Conservation (phyloP, 305 asterid species). For the Fraxinus sp. region DNA sequence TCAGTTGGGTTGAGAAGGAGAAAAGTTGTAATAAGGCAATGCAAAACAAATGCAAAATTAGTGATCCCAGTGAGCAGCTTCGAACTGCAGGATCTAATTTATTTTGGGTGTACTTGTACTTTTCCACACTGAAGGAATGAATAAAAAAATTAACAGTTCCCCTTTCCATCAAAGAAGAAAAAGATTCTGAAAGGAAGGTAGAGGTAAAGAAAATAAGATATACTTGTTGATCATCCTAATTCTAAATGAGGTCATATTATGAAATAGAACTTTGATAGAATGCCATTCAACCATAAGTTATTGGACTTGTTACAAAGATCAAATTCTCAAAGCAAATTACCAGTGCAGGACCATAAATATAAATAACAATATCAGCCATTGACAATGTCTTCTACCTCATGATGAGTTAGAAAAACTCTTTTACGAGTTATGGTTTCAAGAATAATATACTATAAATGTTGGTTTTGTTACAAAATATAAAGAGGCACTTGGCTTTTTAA, state of each 20-base stretch:
- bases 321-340: not conserved
- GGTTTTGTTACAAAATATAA: not conserved
- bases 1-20: not conserved
- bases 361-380: not conserved
- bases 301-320: not conserved
- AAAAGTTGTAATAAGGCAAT: constrained; percentile 32
- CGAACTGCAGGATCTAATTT: constrained; percentile 38
- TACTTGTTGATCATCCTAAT: not conserved
- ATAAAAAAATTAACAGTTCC: too few species aligned
- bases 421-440: not conserved
- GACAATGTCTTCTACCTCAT: not conserved
- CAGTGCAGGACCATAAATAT: not conserved
- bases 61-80: constrained; percentile 74
- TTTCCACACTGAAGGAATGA: not conserved
- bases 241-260: not conserved
- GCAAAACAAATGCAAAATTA: constrained; percentile 57
- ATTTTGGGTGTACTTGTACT: not conserved
- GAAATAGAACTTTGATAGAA: not conserved
- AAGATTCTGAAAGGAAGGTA: not conserved
- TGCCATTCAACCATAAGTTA: not conserved
- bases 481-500: not conserved
- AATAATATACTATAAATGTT: not conserved
- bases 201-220: not conserved
- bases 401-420: not conserved
- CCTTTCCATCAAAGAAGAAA: not conserved